Evolutionary conservation across 2,329 filamentous ascomycete genomes (phyloP).

Genomic region (Botrytis sinoallii): DNA sequence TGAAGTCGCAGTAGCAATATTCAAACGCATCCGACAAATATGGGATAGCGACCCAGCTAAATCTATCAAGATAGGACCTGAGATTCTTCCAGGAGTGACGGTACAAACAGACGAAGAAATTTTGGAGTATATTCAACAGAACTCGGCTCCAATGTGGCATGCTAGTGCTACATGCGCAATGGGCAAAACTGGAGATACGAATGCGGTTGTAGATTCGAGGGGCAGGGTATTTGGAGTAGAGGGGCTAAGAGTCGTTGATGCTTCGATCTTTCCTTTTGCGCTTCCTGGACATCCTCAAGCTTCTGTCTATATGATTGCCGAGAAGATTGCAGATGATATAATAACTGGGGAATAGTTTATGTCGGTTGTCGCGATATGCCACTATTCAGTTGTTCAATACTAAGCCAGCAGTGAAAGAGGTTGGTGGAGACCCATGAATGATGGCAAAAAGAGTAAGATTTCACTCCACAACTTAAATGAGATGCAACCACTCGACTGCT

Average conservation of each 20-base stretch:
- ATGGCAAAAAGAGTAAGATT: not conserved
- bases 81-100: not conserved
- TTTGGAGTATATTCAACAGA: not conserved
- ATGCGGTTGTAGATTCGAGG: slow-evolving; percentile 14
- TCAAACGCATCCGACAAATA: slow-evolving; percentile 42
- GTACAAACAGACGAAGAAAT: slow-evolving; percentile 13
- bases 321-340: slow-evolving; percentile 18
- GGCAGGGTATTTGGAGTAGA: slow-evolving; percentile 9
- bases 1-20: slow-evolving; percentile 44
- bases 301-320: slow-evolving; percentile 20
- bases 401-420: not conserved
- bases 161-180: slow-evolving; percentile 15
- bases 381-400: not conserved
- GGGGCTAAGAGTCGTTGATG: slow-evolving; percentile 12
- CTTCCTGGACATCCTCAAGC: slow-evolving; percentile 16
- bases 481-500: slow-evolving; percentile 15
- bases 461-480: not conserved
- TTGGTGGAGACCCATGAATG: not conserved
- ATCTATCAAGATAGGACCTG: not conserved
- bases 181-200: not conserved
- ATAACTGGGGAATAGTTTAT: not conserved
- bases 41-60: not conserved
- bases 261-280: slow-evolving; percentile 17
- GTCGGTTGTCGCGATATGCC: no score
- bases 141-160: slow-evolving; percentile 6